These are phyloP conservation scores for Hygrophorus pudorinus DNA, from an alignment of 768 basidiomycete genomes.

Conservation along the genomic window DNA sequence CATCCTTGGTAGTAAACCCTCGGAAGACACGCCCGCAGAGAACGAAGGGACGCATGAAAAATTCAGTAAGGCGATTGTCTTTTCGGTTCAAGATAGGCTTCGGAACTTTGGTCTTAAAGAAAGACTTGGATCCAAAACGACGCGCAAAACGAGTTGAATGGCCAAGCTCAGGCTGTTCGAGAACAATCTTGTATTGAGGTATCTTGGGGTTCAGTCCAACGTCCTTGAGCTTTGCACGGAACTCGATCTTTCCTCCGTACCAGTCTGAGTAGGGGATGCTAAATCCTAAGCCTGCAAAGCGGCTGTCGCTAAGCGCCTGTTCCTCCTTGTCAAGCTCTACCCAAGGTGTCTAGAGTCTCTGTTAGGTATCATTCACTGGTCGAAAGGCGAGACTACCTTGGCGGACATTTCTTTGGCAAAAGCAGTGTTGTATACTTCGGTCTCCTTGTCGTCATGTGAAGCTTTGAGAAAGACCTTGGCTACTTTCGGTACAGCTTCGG, in stretches of 20 bases:
- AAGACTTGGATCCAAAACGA: constrained; percentile 51
- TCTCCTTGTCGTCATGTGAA: not conserved
- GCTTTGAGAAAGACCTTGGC: constrained; percentile 9
- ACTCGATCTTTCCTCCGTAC: constrained; percentile 56
- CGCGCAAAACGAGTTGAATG: constrained; percentile 49
- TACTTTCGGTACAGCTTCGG: constrained; percentile 18
- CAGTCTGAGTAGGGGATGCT: constrained; percentile 28
- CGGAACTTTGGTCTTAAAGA: constrained; percentile 42
- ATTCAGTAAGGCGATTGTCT: constrained; percentile 24
- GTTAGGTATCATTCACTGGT: not conserved
- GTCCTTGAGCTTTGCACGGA: constrained; percentile 29
- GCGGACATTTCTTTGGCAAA: constrained; percentile 29
- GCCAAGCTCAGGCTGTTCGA: constrained; percentile 41
- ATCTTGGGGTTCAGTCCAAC: constrained; percentile 4
- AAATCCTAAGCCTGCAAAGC: constrained; percentile 33
- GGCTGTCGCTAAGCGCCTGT: constrained; percentile 21
- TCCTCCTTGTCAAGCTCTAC: constrained; percentile 51
- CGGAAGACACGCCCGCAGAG: constrained; percentile 46
- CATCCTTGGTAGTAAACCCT: constrained; percentile 52
- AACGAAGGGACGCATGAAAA: constrained; percentile 40
- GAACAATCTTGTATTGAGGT: constrained; percentile 24
- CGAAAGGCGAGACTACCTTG: constrained; percentile 14
- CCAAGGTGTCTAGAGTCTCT: constrained; percentile 44
- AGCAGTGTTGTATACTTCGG: constrained; percentile 9
- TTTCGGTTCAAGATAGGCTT: constrained; percentile 19